These are phyloP conservation scores for Ochromonadaceae sp. DNA, from an alignment of 352 stramenopile species.

Conservation along the genomic window DNA sequence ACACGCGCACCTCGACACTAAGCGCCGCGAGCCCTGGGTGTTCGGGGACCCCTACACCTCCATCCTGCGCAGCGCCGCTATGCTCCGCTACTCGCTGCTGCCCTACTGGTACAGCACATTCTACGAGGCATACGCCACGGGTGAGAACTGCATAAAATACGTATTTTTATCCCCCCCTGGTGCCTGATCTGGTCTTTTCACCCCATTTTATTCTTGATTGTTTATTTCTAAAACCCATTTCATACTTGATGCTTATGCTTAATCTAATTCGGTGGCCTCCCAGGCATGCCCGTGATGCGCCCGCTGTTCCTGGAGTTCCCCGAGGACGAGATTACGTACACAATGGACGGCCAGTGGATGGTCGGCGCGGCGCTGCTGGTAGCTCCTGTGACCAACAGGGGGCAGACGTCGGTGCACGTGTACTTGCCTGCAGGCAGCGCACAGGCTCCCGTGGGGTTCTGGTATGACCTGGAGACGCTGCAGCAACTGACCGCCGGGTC, in stretches of 20 bases:
- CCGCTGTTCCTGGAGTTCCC: slow-evolving; percentile 92
- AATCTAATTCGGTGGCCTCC: too few relatives aligned
- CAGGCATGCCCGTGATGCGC: slow-evolving; percentile 68
- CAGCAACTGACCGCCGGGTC: not conserved
- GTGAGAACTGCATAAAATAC: too few relatives aligned
- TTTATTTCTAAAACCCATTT: too few relatives aligned
- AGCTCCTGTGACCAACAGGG: slow-evolving; percentile 75
- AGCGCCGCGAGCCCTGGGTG: slow-evolving; percentile 90
- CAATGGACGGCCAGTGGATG: slow-evolving; percentile 83
- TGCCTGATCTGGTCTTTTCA: too few relatives aligned
- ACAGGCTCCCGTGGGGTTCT: not conserved
- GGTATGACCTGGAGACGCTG: slow-evolving; percentile 1
- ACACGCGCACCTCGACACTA: slow-evolving; percentile 97
- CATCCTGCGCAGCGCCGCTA: slow-evolving; percentile 66
- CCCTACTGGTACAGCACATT: slow-evolving; percentile 88
- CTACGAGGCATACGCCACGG: slow-evolving; percentile 38
- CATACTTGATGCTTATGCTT: too few relatives aligned
- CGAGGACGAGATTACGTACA: slow-evolving; percentile 44
- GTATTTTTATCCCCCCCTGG: too few relatives aligned
- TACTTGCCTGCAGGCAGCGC: slow-evolving; percentile 50
- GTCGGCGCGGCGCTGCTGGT: slow-evolving; percentile 83
- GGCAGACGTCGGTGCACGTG: slow-evolving; percentile 56
- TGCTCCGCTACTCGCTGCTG: slow-evolving; percentile 84
- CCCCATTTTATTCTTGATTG: too few relatives aligned
- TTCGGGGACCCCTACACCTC: slow-evolving; percentile 83